phyloP scores from a whole-genome alignment of 2,329 filamentous ascomycete species.

The Aureobasidium melanogenum region DNA sequence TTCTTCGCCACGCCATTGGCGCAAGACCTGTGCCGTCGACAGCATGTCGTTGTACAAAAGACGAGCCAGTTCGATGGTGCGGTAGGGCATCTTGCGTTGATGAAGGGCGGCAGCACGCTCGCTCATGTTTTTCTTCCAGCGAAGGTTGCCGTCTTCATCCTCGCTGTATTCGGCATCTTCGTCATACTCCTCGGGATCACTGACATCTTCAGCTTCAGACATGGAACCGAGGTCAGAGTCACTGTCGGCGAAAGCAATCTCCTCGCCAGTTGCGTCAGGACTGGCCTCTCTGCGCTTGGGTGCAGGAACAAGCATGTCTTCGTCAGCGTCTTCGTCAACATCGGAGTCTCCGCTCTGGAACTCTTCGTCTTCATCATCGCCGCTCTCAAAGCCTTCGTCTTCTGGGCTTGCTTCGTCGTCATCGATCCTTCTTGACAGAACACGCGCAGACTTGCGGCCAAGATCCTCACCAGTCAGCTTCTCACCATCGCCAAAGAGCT shows the following conservation, averaged over 20 bases:
- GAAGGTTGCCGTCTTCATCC: constrained; percentile 60
- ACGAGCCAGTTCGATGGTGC: constrained; percentile 72
- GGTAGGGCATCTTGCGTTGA: constrained; percentile 60
- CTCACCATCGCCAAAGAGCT: constrained; percentile 73
- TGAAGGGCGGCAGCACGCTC: constrained; percentile 67
- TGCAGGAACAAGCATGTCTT: constrained; percentile 28
- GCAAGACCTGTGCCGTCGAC: constrained; percentile 64
- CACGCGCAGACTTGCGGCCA: constrained; percentile 46
- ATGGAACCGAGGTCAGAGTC: constrained; percentile 93
- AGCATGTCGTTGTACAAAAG: constrained; percentile 82
- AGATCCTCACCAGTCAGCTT: constrained; percentile 49
- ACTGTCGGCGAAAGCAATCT: constrained; percentile 87
- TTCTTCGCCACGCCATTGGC: constrained; percentile 67
- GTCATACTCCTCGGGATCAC: constrained; percentile 26
- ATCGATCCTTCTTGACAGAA: constrained; percentile 41
- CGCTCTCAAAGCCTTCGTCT: constrained; percentile 39
- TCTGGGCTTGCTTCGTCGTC: constrained; percentile 43
- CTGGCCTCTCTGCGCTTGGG: constrained; percentile 41
- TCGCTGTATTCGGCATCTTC: constrained; percentile 34
- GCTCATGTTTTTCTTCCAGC: constrained; percentile 84
- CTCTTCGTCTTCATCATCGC: constrained; percentile 50
- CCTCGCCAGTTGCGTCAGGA: constrained; percentile 51
- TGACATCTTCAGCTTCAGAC: constrained; percentile 46
- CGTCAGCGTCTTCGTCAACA: constrained; percentile 23
- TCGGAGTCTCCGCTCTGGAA: constrained; percentile 44